phyloP scores from a whole-genome alignment of 2,329 filamentous ascomycete species.

The Fusarium siculi region DNA sequence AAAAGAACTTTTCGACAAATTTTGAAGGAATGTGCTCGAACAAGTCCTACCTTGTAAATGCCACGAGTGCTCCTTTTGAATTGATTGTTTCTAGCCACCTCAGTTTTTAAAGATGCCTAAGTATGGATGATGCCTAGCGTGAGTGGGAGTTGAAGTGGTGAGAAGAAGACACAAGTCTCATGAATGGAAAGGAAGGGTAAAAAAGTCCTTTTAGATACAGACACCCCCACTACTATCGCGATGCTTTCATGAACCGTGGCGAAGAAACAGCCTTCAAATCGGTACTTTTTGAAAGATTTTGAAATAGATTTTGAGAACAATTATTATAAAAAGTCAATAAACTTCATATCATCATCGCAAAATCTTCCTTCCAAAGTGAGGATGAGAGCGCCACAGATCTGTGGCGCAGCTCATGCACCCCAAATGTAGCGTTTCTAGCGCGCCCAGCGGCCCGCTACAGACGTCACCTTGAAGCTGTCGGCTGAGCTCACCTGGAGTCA shows the following conservation, averaged over 20 bases:
- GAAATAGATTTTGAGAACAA: too few species aligned
- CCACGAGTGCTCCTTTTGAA: background rate
- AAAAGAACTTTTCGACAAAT: too few species aligned
- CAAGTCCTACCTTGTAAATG: background rate
- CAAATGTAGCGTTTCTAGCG: slow-evolving; percentile 1
- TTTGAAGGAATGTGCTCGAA: background rate
- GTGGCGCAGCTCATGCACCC: slow-evolving; percentile 29
- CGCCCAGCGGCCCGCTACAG: slow-evolving; percentile 11
- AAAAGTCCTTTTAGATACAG: slow-evolving; percentile 11
- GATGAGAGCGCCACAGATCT: slow-evolving; percentile 15
- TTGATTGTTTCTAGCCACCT: background rate
- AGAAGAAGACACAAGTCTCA: background rate
- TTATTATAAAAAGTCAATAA: background rate
- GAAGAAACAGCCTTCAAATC: background rate
- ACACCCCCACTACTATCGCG: slow-evolving; percentile 9
- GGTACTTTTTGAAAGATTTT: background rate
- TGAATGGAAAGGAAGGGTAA: background rate
- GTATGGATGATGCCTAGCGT: background rate
- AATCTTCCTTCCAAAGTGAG: background rate
- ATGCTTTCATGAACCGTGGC: background rate
- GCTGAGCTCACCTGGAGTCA: slow-evolving; percentile 9
- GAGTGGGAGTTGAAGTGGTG: background rate
- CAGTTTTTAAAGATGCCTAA: background rate
- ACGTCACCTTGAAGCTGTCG: slow-evolving; percentile 32
- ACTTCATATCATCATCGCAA: background rate